Evolutionary conservation across 2,329 filamentous ascomycete species (phyloP), one percentile per base, ranked within the genome.

Genomic region (Penicillium sclerotigenum): DNA sequence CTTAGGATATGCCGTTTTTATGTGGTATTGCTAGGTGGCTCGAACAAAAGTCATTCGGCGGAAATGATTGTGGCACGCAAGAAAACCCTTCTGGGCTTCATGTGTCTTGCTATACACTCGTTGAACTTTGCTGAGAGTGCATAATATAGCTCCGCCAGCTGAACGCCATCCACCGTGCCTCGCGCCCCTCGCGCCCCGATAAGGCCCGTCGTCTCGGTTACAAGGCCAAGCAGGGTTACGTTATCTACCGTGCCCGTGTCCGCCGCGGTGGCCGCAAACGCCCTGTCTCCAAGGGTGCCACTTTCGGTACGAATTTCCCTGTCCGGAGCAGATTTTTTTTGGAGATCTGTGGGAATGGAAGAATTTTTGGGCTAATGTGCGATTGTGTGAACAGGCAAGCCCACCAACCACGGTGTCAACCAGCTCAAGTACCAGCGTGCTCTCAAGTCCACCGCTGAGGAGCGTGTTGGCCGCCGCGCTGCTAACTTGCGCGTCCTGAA

Each of bases 211-310:
- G 95, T 81, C 90, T 99, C 73, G 94, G 94, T 75, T 99, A 99
- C 91, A 99, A 99, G 90, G 94, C 95, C 85, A 99, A 99, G 91
- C 94, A 99, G 85, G 94, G 94, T 81, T 99, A 97, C 86, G 94
- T 99, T 79, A 91, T 99, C 89, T 99, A 99, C 89, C 94, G 94
- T 79, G 87, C 95, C 77, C 94, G 94, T 79, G 94, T 99, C 73
- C 90, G 94, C 80, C 91, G 94, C 80, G 94, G 94, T 88, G 94
- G 94, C 76, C 91, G 94, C 86, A 99, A 99, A 92, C 86, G 86
- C 80, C 94, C 93, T 73, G 91, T 86, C 64, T 86, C 89, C 75
- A 96, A 96, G 91, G 94, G 94, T 88, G 94, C 94, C 81, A 99
- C 94, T 72, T 99, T 94, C 80, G 94, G 92, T 96, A 86, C 73